phyloP scores from a whole-genome alignment of 2,329 filamentous ascomycete species.

The Paracoccidioides lutzii region DNA sequence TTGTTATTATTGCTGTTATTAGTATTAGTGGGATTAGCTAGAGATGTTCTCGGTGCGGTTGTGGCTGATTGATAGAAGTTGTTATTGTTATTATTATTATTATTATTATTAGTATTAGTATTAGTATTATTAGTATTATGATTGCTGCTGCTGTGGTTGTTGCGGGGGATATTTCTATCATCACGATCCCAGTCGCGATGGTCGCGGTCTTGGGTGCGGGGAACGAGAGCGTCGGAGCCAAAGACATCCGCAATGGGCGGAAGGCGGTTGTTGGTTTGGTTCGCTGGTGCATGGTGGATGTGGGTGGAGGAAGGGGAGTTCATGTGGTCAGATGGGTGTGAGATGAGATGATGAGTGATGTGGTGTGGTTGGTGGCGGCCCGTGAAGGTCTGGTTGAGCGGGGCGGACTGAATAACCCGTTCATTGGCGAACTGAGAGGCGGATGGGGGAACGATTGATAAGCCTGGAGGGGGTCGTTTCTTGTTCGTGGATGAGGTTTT shows the following conservation, averaged over 20 bases:
- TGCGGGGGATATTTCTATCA: constrained; percentile 6
- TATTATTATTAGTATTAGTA: constrained; percentile 6
- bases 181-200: constrained; percentile 3
- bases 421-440: constrained; percentile 87
- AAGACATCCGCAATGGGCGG: constrained; percentile 94
- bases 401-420: constrained; percentile 91
- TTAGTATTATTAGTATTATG: constrained; percentile 6
- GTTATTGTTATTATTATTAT: not conserved
- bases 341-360: constrained; percentile 62
- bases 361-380: constrained; percentile 70
- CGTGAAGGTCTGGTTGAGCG: constrained; percentile 88
- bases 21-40: not conserved
- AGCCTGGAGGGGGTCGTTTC: constrained; percentile 57
- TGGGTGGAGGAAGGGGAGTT: constrained; percentile 43
- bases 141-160: constrained; percentile 6
- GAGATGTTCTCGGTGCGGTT: no score
- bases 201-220: constrained; percentile 26
- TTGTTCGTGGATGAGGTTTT: constrained; percentile 33
- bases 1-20: constrained; percentile 41
- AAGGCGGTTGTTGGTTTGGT: constrained; percentile 79
- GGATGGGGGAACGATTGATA: constrained; percentile 90
- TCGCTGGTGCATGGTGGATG: constrained; percentile 78
- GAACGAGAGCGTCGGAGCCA: constrained; percentile 55
- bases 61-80: no score
- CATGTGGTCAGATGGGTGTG: constrained; percentile 51